Evolutionary conservation across 1,284 basidiomycete species (phyloP).

Genomic region (Ustilago tritici): DNA sequence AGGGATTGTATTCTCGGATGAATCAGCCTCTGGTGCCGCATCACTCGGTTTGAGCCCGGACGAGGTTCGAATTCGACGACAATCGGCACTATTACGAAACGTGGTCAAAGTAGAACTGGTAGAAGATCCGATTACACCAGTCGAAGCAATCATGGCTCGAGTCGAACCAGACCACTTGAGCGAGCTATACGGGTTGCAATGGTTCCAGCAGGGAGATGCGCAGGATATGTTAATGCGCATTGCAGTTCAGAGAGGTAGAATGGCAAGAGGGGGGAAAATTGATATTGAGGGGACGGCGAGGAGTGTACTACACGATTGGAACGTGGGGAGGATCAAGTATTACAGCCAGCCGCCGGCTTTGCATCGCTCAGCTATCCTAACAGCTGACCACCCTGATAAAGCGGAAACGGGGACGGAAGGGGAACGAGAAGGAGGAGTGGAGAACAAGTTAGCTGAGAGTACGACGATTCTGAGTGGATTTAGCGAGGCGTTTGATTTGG

Average conservation of each 20-base stretch:
- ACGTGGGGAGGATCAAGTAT: slow-evolving; percentile 93
- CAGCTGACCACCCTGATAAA: slow-evolving; percentile 11
- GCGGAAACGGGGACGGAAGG: background rate
- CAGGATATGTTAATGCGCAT: slow-evolving; percentile 92
- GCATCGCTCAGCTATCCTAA: slow-evolving; percentile 42
- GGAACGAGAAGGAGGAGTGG: background rate
- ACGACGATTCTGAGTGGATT: slow-evolving; percentile 54
- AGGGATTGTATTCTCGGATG: slow-evolving; percentile 78
- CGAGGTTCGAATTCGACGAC: slow-evolving; percentile 36
- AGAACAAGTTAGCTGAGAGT: slow-evolving; percentile 27
- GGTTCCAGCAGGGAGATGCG: slow-evolving; percentile 72
- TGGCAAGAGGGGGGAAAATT: slow-evolving; percentile 80
- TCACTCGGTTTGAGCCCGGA: slow-evolving; percentile 73
- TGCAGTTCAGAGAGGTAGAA: slow-evolving; percentile 80
- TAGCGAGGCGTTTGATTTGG: slow-evolving; percentile 66
- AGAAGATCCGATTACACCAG: slow-evolving; percentile 83
- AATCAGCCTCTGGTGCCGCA: slow-evolving; percentile 70
- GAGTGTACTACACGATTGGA: slow-evolving; percentile 92
- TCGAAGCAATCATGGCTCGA: slow-evolving; percentile 63
- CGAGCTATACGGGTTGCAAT: slow-evolving; percentile 59
- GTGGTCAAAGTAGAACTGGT: slow-evolving; percentile 92
- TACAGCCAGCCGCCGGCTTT: slow-evolving; percentile 79
- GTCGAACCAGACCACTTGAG: slow-evolving; percentile 53
- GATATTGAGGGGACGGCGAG: slow-evolving; percentile 86
- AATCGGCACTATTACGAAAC: slow-evolving; percentile 76